Evolutionary conservation across 805 yeast species (phyloP), one percentile per base, ranked within the genome.

Genomic region (Jamesozyma jinghongensis): DNA sequence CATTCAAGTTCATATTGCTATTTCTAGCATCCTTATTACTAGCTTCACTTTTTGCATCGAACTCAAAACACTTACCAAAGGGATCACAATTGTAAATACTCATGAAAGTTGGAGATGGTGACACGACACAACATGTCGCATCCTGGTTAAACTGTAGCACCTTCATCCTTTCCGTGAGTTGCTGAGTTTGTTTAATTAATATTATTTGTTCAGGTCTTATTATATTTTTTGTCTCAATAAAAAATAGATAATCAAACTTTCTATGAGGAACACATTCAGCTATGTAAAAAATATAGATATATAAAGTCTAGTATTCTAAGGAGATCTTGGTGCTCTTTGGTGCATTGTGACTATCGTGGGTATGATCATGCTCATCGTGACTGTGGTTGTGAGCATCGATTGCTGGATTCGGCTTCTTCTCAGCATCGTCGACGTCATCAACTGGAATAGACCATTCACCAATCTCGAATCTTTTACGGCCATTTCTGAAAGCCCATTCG

Each of bases 381-480:
- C 20, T 33, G 29, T 32, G 32, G 29, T 7, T 27, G 10, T 29
- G 17, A n/a, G 17, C 7, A 11, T 32, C 30, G 20, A 32, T 12
- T 19, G 32, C 27, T 12, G 16, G 26, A 11, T 40, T 13, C n/a
- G 28, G 27, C 35, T 42, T 32, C 25, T 27, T 11, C 20, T 12
- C 30, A 18, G 33, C 65, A 4, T 65, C 73, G 13, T 71, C 81
- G n/a, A 71, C 83, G 43, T 82, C 94, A 42, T 87, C 96, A 2
- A 90, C 95, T 0, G 98, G 97, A 38, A 92, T 92, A n/a, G 95
- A 85, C 95, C 96, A 92, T 53, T 80, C 85, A 49, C 85, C 90
- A 40, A 92, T 81, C 53, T 85, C 95, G 56, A 90, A 86, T 52
- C 74, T 78, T 59, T 78, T 77, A 47, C 83, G 73, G 12, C 95